These are phyloP conservation scores for Lagenaria siceraria DNA, from an alignment of 306 rosid species.

Conservation along the genomic window DNA sequence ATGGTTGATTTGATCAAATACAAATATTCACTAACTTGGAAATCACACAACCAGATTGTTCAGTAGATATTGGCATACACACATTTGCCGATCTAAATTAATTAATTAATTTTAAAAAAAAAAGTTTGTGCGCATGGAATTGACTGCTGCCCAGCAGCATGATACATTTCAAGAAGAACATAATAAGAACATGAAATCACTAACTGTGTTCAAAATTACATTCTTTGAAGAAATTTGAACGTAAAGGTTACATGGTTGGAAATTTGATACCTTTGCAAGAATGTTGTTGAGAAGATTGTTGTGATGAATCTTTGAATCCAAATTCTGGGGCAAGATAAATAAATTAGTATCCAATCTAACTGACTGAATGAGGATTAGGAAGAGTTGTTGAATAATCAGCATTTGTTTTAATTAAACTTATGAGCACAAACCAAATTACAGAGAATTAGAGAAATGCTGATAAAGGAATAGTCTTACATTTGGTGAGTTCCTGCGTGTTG, in stretches of 20 bases:
- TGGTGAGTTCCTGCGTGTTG: conserved; percentile 80
- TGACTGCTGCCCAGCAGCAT: not conserved
- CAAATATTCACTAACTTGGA: not conserved
- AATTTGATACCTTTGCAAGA: conserved; percentile 66
- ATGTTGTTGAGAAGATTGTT: conserved; percentile 80
- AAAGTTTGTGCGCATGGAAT: not conserved
- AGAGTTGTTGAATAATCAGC: conserved; percentile 1
- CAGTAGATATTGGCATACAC: not conserved
- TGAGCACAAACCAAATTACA: not conserved
- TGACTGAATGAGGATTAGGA: conserved; percentile 1
- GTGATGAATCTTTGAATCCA: conserved; percentile 97
- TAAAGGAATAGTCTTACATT: conserved; percentile 37
- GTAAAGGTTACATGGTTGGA: not conserved
- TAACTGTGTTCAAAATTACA: not conserved
- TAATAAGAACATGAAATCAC: not conserved
- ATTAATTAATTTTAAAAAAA: too few relatives aligned
- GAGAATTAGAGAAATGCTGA: not conserved
- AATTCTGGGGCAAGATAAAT: conserved; percentile 28
- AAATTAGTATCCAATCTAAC: conserved; percentile 2
- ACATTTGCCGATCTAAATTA: not conserved
- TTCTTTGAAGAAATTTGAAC: not conserved
- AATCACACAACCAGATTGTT: not conserved
- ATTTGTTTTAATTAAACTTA: not conserved
- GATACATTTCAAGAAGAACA: not conserved
- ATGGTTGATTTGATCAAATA: not conserved